These are phyloP conservation scores for Capsella rubella DNA, from an alignment of 441 rosid species.

Conservation along the genomic window DNA sequence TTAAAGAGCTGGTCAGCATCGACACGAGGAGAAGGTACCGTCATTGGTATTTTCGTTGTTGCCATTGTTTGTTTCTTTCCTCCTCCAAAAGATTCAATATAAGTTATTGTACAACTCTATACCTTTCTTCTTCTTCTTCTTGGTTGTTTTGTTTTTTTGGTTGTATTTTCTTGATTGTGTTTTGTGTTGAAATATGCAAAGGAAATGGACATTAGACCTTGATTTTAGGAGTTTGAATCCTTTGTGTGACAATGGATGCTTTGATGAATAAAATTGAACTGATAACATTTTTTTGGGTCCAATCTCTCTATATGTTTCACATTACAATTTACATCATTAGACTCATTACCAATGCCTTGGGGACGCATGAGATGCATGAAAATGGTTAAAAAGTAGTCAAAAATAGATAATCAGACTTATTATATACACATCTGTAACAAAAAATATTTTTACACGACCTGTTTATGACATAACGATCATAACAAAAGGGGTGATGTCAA, in stretches of 20 bases:
- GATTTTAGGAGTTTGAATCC: slow-evolving; percentile 36
- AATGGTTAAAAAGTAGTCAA: too few species aligned
- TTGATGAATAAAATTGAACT: not conserved
- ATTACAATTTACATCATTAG: too few species aligned
- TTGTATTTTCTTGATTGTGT: slow-evolving; percentile 26
- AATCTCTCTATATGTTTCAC: not conserved
- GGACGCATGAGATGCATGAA: too few species aligned
- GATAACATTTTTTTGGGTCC: not conserved
- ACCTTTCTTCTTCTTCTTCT: slow-evolving; percentile 7
- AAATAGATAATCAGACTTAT: too few species aligned
- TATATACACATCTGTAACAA: too few species aligned
- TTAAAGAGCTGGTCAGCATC: slow-evolving; percentile 59
- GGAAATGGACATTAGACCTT: slow-evolving; percentile 43
- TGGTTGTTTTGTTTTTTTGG: not conserved
- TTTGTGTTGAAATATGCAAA: slow-evolving; percentile 31
- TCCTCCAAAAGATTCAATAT: not conserved
- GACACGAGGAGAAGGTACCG: slow-evolving; percentile 55
- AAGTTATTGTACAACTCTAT: not conserved
- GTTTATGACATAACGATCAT: too few species aligned
- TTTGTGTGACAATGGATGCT: slow-evolving; percentile 17
- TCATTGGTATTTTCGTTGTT: slow-evolving; percentile 49
- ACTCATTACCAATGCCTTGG: too few species aligned
- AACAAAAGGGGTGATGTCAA: not conserved
- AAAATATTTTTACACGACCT: too few species aligned
- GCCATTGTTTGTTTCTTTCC: slow-evolving; percentile 41